Base-by-base conservation (phyloP, 1,139 yeast genomes). In the Debaryomyces robertsiae region DNA sequence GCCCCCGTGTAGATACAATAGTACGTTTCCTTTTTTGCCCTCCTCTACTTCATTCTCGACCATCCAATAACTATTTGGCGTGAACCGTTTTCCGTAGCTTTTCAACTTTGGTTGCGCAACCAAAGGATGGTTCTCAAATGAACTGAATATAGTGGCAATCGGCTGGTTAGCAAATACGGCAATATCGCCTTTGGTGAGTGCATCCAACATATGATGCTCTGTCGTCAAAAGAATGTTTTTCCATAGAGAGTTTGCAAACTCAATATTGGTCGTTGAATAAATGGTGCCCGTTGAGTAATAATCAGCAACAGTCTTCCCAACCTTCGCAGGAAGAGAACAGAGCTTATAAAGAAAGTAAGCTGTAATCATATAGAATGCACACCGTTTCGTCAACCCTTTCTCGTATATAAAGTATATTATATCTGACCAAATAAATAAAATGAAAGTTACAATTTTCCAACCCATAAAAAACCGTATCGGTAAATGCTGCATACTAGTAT, bases 1-100 rank as follows among this genome's bases (percentile, higher is more conserved):
- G 24, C 79, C 79, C 13, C 79, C 79, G 48, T 74, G 79, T 25
- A 61, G 43, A 39, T 47, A 59, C 25, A 54, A 41, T 34, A 48
- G 31, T 2, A 52, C 58, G 24, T 51, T 42, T 22, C 47, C 45
- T 3, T 46, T 36, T 2, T 13, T 23, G 5, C 44, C 46, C 4
- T 29, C 27, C 9, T 32, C 27, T 6, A 13, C n/a, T 9, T 33
- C 42, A 30, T 55, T 62, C 41, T 60, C 57, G 6, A 53, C 64
- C 22, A 67, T 41, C 73, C 73, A 68, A 38, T 56, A 53, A 23
- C 65, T 54, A 33, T 58, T 49, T 3, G 50, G 52, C 36, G 60
- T 58, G 39, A 52, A 59, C 14, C 45, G 46, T 19, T 53, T 53
- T 2, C 72, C 73, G 43, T 54, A 67, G n/a, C 45, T 33, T 6